Conservation (phyloP, 148 eudicot genomes). For the Rhododendron kiyosumense region DNA sequence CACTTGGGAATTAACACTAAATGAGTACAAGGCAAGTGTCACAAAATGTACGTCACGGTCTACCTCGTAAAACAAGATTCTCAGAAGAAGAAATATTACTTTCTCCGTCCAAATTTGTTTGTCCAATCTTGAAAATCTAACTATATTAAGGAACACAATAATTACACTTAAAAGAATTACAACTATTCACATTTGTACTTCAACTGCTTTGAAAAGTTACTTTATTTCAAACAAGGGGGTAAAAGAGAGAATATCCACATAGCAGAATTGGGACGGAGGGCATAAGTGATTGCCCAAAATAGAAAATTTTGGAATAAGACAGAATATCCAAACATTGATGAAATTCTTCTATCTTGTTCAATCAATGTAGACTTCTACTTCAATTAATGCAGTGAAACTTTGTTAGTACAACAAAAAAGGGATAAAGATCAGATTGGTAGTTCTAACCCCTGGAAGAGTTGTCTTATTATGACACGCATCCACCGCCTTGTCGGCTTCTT, state of each 20-base stretch:
- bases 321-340: neutral
- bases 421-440: slow-evolving; percentile 15
- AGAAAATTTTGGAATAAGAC: neutral
- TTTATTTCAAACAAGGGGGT: neutral
- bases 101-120: neutral
- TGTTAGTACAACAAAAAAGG: neutral
- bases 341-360: neutral
- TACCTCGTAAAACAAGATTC: neutral
- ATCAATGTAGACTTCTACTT: neutral
- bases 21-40: neutral
- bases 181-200: neutral
- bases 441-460: slow-evolving; percentile 80
- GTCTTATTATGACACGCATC: slow-evolving; percentile 72
- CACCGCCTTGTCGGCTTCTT: slow-evolving; percentile 84
- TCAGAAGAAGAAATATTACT: neutral
- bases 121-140: neutral
- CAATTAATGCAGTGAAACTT: neutral
- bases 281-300: neutral
- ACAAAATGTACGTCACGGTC: neutral
- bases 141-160: neutral
- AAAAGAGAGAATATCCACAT: neutral
- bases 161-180: neutral
- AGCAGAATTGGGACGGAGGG: neutral
- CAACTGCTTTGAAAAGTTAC: neutral
- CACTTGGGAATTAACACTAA: neutral